Evolutionary conservation across 805 yeast genomes (phyloP).

Genomic region (Spathaspora sp.): DNA sequence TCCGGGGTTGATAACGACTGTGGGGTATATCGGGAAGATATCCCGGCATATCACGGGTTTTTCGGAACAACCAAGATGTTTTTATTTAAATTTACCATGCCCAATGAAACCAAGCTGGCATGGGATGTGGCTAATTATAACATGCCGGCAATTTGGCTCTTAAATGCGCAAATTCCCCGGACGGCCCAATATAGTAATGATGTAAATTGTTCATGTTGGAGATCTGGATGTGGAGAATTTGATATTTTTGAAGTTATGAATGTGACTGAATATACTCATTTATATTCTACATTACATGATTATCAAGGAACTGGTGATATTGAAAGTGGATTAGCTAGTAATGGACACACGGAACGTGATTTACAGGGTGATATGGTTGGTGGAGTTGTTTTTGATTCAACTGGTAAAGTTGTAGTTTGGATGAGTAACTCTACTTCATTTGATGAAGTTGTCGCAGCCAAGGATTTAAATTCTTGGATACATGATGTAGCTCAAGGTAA

Average conservation of each 20-base stretch:
- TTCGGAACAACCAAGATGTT: constrained; percentile 68
- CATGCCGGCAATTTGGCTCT: constrained; percentile 76
- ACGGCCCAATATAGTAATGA: constrained; percentile 66
- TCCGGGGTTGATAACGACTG: constrained; percentile 58
- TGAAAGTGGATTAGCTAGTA: constrained; percentile 54
- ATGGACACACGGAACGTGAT: constrained; percentile 57
- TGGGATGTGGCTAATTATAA: constrained; percentile 41
- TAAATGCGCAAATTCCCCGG: constrained; percentile 71
- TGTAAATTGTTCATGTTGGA: constrained; percentile 71
- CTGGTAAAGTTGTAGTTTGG: constrained; percentile 61
- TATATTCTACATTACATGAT: constrained; percentile 70
- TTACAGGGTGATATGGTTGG: constrained; percentile 54
- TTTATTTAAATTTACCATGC: constrained; percentile 67
- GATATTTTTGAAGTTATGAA: constrained; percentile 76
- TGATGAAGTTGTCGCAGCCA: constrained; percentile 40
- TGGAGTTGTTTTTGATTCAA: constrained; percentile 65
- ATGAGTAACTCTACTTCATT: constrained; percentile 51
- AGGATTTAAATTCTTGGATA: constrained; percentile 46
- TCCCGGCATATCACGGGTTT: constrained; percentile 73
- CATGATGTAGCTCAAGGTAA: constrained; percentile 18
- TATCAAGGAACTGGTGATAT: constrained; percentile 69
- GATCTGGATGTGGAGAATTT: constrained; percentile 75
- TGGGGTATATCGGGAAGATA: constrained; percentile 73
- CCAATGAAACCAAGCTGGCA: constrained; percentile 43
- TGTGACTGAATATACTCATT: constrained; percentile 45